These are phyloP conservation scores for Chalciporus piperatus DNA, from an alignment of 768 basidiomycete genomes.

Conservation along the genomic window DNA sequence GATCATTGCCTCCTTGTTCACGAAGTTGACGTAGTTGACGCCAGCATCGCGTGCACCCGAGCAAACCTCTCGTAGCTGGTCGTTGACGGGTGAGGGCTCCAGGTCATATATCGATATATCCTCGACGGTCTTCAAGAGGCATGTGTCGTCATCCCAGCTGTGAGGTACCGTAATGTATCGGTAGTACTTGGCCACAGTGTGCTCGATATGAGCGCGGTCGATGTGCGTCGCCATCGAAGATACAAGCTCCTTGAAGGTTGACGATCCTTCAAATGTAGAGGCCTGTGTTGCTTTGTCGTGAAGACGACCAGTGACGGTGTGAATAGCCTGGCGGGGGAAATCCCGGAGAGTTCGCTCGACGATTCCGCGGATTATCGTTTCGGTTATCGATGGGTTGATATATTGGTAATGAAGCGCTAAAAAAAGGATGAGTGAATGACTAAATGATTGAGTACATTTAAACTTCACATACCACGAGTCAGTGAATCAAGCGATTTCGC, in stretches of 20 bases:
- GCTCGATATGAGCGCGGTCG: slow-evolving; percentile 3
- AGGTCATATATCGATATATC: slow-evolving; percentile 6
- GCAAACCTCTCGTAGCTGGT: not conserved
- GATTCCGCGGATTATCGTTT: not conserved
- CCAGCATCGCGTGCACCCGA: not conserved
- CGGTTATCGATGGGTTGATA: not conserved
- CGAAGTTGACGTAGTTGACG: not conserved
- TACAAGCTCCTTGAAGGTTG: slow-evolving; percentile 7
- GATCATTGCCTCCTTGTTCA: not conserved
- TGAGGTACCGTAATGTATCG: slow-evolving; percentile 13
- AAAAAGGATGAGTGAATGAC: too few relatives aligned
- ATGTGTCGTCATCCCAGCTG: slow-evolving; percentile 9
- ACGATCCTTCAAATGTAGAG: slow-evolving; percentile 3
- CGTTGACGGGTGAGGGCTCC: slow-evolving; percentile 1
- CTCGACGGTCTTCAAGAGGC: slow-evolving; percentile 4
- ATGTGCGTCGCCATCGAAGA: slow-evolving; percentile 11
- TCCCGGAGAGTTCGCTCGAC: slow-evolving; percentile 1
- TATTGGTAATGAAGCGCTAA: not conserved
- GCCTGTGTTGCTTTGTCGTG: slow-evolving; percentile 1
- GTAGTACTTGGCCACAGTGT: slow-evolving; percentile 4
- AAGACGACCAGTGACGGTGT: slow-evolving; percentile 6
- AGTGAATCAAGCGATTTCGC: not conserved
- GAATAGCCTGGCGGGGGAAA: slow-evolving; percentile 2
- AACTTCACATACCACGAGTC: slow-evolving; percentile 1
- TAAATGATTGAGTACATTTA: too few relatives aligned